phyloP scores from a whole-genome alignment of 2,329 filamentous ascomycete genomes.

The Trichoderma polysporum region DNA sequence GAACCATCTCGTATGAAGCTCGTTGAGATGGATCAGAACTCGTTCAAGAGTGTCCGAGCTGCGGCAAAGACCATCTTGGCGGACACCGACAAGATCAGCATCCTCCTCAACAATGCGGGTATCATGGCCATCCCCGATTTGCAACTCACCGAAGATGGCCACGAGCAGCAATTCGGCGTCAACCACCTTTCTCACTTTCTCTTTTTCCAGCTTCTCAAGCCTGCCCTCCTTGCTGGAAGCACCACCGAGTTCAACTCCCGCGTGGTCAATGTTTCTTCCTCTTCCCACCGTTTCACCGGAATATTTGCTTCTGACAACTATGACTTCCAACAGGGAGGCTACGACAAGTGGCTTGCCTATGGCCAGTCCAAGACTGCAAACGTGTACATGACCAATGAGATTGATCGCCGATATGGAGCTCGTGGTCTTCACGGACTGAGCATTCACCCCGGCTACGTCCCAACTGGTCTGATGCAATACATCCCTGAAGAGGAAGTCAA shows the following conservation, averaged over 20 bases:
- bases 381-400: slow-evolving; percentile 49
- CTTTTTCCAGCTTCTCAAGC: slow-evolving; percentile 30
- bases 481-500: not conserved
- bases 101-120: slow-evolving; percentile 46
- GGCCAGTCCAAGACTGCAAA: slow-evolving; percentile 51
- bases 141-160: slow-evolving; percentile 25
- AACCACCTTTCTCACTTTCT: slow-evolving; percentile 33
- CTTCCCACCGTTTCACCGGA: not conserved
- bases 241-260: slow-evolving; percentile 8
- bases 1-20: slow-evolving; percentile 13
- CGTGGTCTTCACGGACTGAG: slow-evolving; percentile 40
- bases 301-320: slow-evolving; percentile 21
- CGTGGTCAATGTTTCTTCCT: slow-evolving; percentile 10
- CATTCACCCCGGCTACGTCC: slow-evolving; percentile 45
- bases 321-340: slow-evolving; percentile 25
- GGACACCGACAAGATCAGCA: slow-evolving; percentile 36
- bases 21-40: slow-evolving; percentile 23
- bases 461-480: not conserved
- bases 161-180: slow-evolving; percentile 29
- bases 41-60: slow-evolving; percentile 24
- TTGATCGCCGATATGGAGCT: slow-evolving; percentile 47
- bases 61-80: slow-evolving; percentile 35
- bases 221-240: not conserved
- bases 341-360: slow-evolving; percentile 40
- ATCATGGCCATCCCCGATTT: slow-evolving; percentile 36